phyloP scores from a whole-genome alignment of 1,139 yeast genomes.

The Geotrichum europaeum region DNA sequence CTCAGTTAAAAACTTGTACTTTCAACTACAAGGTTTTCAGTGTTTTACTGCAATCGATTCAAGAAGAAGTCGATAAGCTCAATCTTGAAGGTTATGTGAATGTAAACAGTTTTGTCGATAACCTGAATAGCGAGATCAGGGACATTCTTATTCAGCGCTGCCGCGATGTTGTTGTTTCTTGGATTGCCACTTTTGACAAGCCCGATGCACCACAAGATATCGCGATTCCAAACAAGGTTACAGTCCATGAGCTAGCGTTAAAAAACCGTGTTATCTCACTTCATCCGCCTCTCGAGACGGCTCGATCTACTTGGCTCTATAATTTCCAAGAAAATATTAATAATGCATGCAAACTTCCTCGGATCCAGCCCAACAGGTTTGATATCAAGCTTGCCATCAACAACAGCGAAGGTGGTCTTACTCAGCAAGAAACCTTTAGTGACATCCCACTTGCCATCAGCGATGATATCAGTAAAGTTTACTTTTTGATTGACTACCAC shows the following conservation, averaged over 20 bases:
- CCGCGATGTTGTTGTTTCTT: slow-evolving; percentile 22
- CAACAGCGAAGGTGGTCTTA: not conserved
- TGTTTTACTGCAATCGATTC: slow-evolving; percentile 35
- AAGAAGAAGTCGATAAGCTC: slow-evolving; percentile 40
- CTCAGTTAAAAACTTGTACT: slow-evolving; percentile 32
- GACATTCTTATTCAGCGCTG: slow-evolving; percentile 38
- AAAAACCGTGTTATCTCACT: slow-evolving; percentile 43
- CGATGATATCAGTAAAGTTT: slow-evolving; percentile 18
- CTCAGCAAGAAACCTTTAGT: slow-evolving; percentile 16
- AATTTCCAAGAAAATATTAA: slow-evolving; percentile 31
- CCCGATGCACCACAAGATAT: slow-evolving; percentile 17
- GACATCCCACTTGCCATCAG: slow-evolving; percentile 21
- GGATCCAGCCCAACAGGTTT: slow-evolving; percentile 29
- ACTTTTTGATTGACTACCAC: slow-evolving; percentile 24
- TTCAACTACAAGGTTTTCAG: slow-evolving; percentile 29
- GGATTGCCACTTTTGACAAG: slow-evolving; percentile 28
- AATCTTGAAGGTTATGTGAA: slow-evolving; percentile 41
- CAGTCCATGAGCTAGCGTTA: slow-evolving; percentile 39
- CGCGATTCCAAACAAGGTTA: slow-evolving; percentile 18
- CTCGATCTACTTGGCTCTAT: slow-evolving; percentile 33
- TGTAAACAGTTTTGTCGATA: slow-evolving; percentile 36
- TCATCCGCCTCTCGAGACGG: slow-evolving; percentile 39
- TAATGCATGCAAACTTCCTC: slow-evolving; percentile 12
- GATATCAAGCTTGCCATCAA: slow-evolving; percentile 25
- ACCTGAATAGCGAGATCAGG: slow-evolving; percentile 41